Evolutionary conservation across 192 early-diverging fungal genomes (phyloP).

Genomic region (Phycomyces blakesleeanus): DNA sequence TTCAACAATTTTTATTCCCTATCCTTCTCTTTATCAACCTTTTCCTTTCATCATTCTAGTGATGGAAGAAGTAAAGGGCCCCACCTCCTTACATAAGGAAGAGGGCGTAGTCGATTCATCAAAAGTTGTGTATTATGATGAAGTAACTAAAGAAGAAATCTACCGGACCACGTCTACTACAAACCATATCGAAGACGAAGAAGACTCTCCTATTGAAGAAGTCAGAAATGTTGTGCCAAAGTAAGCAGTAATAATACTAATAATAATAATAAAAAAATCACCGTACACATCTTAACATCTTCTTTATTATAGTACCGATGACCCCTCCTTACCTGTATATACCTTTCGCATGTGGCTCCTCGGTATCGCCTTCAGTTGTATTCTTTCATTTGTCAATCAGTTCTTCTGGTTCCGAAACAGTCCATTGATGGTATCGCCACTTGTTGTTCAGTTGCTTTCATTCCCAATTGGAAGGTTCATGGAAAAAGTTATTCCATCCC

Average conservation of each 20-base stretch:
- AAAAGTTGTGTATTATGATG: too few species aligned
- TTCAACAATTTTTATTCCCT: too few species aligned
- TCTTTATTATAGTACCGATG: slow-evolving; percentile 39
- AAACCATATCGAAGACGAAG: slow-evolving; percentile 9
- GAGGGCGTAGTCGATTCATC: too few species aligned
- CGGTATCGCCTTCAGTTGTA: slow-evolving; percentile 36
- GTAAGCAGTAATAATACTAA: slow-evolving; percentile 14
- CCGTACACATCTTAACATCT: background rate
- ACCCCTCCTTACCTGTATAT: slow-evolving; percentile 42
- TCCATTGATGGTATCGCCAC: slow-evolving; percentile 37
- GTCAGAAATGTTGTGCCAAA: slow-evolving; percentile 44
- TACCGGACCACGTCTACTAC: background rate
- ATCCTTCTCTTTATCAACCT: too few species aligned
- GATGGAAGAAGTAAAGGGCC: too few species aligned
- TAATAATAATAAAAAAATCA: background rate
- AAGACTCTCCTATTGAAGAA: slow-evolving; percentile 49
- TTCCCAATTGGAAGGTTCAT: slow-evolving; percentile 48
- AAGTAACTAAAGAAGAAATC: too few species aligned
- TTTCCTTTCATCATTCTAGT: too few species aligned
- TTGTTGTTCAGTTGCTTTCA: slow-evolving; percentile 48
- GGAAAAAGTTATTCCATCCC: slow-evolving; percentile 37
- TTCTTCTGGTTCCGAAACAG: slow-evolving; percentile 49
- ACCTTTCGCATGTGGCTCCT: slow-evolving; percentile 52
- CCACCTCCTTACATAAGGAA: too few species aligned
- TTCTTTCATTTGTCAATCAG: slow-evolving; percentile 42